Conservation (phyloP, 2,329 filamentous ascomycete species). For the Arachnopeziza araneosa region DNA sequence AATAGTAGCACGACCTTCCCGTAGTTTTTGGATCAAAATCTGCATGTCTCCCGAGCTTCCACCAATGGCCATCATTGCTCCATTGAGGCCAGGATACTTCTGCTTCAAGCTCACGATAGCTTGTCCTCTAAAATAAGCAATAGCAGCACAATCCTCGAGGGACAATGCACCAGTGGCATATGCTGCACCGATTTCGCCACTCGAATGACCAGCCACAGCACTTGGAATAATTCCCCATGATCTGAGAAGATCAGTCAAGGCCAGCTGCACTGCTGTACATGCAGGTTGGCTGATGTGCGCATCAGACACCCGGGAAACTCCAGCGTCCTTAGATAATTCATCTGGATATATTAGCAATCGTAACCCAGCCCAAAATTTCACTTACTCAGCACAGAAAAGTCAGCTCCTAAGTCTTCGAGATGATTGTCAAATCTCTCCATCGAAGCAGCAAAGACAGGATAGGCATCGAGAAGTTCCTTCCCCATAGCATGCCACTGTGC, state of each 20-base stretch:
- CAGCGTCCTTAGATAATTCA: conserved; percentile 6
- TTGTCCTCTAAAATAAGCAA: conserved; percentile 23
- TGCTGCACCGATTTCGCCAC: conserved; percentile 35
- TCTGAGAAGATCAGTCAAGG: conserved; percentile 23
- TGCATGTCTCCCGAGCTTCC: conserved; percentile 13
- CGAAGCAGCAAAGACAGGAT: conserved; percentile 33
- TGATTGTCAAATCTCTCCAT: conserved; percentile 31
- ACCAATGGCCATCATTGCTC: conserved; percentile 51
- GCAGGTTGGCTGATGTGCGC: conserved; percentile 19
- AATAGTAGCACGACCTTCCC: conserved; percentile 23
- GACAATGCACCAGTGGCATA: conserved; percentile 27
- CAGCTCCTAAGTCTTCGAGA: conserved; percentile 33
- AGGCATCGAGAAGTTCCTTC: conserved; percentile 24
- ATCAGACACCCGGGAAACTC: conserved; percentile 14
- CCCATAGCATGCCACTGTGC: conserved; percentile 29
- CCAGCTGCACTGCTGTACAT: conserved; percentile 26
- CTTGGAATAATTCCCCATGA: conserved; percentile 15
- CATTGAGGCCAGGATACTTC: conserved; percentile 28
- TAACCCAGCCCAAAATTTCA: not conserved
- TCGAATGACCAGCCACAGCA: conserved; percentile 28
- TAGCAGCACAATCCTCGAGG: conserved; percentile 9
- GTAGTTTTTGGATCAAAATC: not conserved
- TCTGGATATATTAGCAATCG: not conserved
- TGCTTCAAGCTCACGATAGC: conserved; percentile 4
- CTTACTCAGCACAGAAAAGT: conserved; percentile 15